Base-by-base conservation (phyloP, 352 stramenopile genomes). In the Pythium chondricola region DNA sequence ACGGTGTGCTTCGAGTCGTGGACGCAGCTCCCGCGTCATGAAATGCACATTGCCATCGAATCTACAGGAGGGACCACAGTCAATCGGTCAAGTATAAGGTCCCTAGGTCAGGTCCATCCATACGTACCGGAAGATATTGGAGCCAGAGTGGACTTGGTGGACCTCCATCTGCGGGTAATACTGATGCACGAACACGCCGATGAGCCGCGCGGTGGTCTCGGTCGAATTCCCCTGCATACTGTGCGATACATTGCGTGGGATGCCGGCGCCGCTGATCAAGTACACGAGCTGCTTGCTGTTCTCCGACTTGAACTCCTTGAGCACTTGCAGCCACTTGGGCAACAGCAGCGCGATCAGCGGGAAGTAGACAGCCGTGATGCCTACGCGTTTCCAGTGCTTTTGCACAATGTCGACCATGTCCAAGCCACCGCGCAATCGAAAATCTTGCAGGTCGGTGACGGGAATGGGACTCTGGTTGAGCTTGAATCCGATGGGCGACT, bases 21-120 rank as follows among this genome's bases (percentile, higher is more conserved):
- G 95, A 32, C 97, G 75, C 24, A 99, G 63, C 61, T 98, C 88
- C 8, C 89, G 75, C 32, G 97, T 97, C 51, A 98, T 97, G 62
- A 99, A 99, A 29, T 85, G 74, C 49, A 98, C 96, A 55, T 99
- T 99, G 69, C 98, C 94, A 46, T 95, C 83, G 40, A 93, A n/a
- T n/a, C n/a, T n/a, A n/a, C n/a, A n/a, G n/a, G n/a, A n/a, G n/a
- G n/a, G n/a, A n/a, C n/a, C n/a, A n/a, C n/a, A n/a, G n/a, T n/a
- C n/a, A n/a, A n/a, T n/a, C n/a, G n/a, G n/a, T n/a, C n/a, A n/a
- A n/a, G n/a, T n/a, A n/a, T n/a, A n/a, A n/a, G n/a, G n/a, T n/a
- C n/a, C n/a, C n/a, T n/a, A n/a, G n/a, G n/a, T n/a, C n/a, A n/a
- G n/a, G n/a, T n/a, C n/a, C n/a, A n/a, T n/a, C n/a, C n/a, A n/a